Conservation (phyloP, 2,329 filamentous ascomycete species). For the Metarhizium humberi region DNA sequence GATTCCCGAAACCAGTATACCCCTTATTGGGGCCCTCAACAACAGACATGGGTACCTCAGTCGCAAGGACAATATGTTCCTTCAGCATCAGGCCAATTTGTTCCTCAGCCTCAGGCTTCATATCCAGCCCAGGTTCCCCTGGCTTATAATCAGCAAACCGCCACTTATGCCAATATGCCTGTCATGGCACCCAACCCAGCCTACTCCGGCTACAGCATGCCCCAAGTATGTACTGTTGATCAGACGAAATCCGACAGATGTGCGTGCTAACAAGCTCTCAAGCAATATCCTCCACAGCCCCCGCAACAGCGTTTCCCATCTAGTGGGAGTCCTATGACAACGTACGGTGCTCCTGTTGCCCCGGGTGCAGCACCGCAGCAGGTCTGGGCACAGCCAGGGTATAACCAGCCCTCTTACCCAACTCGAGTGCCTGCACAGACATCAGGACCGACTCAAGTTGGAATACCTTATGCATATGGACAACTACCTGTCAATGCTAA, state of each 20-base stretch:
- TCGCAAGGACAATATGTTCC: conserved; percentile 40
- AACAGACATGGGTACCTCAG: conserved; percentile 46
- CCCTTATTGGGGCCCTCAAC: conserved; percentile 52
- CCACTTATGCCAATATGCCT: conserved; percentile 34
- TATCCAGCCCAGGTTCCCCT: conserved; percentile 37
- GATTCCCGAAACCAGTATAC: conserved; percentile 61
- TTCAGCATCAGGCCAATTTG: conserved; percentile 31
- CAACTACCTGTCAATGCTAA: conserved; percentile 64
- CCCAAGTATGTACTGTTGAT: conserved; percentile 29
- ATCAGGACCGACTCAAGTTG: conserved; percentile 19
- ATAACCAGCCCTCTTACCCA: conserved; percentile 21
- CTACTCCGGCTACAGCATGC: conserved; percentile 37
- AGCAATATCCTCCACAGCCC: conserved; percentile 23
- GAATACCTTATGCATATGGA: conserved; percentile 63
- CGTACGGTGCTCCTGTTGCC: conserved; percentile 25
- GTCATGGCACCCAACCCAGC: conserved; percentile 30
- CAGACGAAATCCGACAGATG: background rate
- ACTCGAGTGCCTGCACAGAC: conserved; percentile 19
- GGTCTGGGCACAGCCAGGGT: conserved; percentile 27
- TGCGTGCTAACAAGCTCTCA: background rate
- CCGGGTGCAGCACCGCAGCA: conserved; percentile 20
- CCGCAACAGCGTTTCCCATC: conserved; percentile 21
- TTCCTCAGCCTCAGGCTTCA: conserved; percentile 33
- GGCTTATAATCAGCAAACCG: conserved; percentile 33
- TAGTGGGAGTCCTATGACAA: conserved; percentile 24